Evolutionary conservation across 1,284 basidiomycete species (phyloP).

Genomic region (Termitomyces sp.): DNA sequence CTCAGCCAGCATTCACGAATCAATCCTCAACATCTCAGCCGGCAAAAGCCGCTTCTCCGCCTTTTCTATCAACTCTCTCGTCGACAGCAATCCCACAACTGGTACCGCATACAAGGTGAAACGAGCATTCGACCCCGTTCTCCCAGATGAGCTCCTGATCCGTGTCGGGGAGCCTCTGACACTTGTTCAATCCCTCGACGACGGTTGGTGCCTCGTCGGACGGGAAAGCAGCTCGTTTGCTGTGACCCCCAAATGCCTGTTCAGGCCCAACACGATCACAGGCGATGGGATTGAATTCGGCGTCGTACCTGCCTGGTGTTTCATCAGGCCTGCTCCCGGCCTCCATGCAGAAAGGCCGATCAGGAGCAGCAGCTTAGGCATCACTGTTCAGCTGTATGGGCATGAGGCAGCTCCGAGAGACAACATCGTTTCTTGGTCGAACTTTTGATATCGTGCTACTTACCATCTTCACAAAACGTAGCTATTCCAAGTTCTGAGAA

Average conservation of each 20-base stretch:
- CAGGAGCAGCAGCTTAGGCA: constrained; percentile 54
- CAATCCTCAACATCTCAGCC: constrained; percentile 15
- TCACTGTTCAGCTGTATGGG: constrained; percentile 49
- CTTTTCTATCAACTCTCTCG: constrained; percentile 29
- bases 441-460: constrained; percentile 40
- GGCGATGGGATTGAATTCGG: constrained; percentile 52
- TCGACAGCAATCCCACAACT: constrained; percentile 28
- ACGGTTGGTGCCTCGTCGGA: constrained; percentile 72
- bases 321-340: constrained; percentile 56
- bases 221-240: constrained; percentile 36
- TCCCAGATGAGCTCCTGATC: constrained; percentile 65
- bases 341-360: constrained; percentile 56
- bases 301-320: constrained; percentile 68
- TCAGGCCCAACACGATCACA: constrained; percentile 27
- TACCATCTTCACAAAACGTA: neutral
- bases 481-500: neutral
- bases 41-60: constrained; percentile 34
- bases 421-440: constrained; percentile 61
- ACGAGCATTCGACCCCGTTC: constrained; percentile 59
- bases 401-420: constrained; percentile 36
- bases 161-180: constrained; percentile 51
- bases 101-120: constrained; percentile 47
- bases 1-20: constrained; percentile 12
- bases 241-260: constrained; percentile 30
- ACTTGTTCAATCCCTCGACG: constrained; percentile 59